A percentile compares a stretch with the other conserved stretches of the same genome.
Evolutionary conservation across 2,329 filamentous ascomycete genomes (phyloP).

Genomic region (Orbilia javanica): DNA sequence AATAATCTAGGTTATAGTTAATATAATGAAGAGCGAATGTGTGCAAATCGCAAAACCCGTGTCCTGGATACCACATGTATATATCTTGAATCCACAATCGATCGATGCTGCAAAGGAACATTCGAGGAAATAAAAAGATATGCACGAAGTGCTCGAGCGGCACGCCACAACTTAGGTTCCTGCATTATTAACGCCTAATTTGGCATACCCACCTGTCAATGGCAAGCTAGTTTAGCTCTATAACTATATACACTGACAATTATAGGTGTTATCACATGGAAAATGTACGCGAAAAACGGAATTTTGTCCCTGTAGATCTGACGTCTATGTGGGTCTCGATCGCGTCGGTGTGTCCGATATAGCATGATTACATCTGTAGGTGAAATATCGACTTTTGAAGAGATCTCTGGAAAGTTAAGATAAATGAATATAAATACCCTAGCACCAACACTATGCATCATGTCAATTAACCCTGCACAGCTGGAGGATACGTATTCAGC

Average conservation of each 20-base stretch:
- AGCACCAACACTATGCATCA: not conserved
- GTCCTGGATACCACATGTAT: not conserved
- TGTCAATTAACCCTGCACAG: not conserved
- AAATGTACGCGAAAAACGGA: not conserved
- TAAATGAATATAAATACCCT: not conserved
- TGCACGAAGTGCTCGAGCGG: slow-evolving; percentile 17
- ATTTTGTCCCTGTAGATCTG: not conserved
- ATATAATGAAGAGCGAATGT: not conserved
- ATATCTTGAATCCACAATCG: not conserved
- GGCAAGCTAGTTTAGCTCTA: not conserved
- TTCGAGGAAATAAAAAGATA: no score
- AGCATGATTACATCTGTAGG: not conserved
- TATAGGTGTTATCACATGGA: not conserved
- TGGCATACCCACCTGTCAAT: not conserved
- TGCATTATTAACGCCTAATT: not conserved
- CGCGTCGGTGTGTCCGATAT: not conserved
- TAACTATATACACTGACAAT: not conserved
- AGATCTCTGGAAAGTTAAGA: no score
- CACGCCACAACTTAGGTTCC: not conserved
- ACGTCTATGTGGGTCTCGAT: not conserved
- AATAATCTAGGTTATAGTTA: not conserved
- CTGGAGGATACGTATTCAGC: not conserved
- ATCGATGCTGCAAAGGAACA: not conserved
- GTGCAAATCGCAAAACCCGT: not conserved
- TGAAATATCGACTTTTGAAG: not conserved